These are phyloP conservation scores for Bipolaris oryzae DNA, from an alignment of 2,329 filamentous ascomycete species.

Conservation along the genomic window DNA sequence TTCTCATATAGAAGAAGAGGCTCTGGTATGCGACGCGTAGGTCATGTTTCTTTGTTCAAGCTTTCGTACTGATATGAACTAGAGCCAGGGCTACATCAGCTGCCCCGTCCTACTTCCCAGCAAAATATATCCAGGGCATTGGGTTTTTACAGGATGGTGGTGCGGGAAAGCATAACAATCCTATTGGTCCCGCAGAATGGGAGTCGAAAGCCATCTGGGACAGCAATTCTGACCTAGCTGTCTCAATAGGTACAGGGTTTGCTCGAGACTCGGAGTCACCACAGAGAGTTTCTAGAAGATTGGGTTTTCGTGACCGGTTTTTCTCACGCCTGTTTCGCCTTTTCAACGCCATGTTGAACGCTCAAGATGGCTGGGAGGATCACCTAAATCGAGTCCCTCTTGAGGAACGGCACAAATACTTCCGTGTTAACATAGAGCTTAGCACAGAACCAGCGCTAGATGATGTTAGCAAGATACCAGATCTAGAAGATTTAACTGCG, in stretches of 20 bases:
- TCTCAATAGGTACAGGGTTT: slow-evolving; percentile 21
- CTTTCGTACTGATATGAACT: neutral
- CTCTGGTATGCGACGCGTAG: slow-evolving; percentile 17
- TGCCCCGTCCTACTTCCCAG: slow-evolving; percentile 20
- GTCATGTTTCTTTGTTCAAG: slow-evolving; percentile 1
- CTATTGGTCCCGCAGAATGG: slow-evolving; percentile 16
- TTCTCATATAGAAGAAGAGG: slow-evolving; percentile 12
- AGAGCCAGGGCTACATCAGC: slow-evolving; percentile 22
- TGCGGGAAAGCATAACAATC: slow-evolving; percentile 19
- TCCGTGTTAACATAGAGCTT: slow-evolving; percentile 21
- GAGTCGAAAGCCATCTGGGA: slow-evolving; percentile 21
- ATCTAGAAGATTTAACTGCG: slow-evolving; percentile 11
- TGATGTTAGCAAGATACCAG: slow-evolving; percentile 14
- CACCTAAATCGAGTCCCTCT: slow-evolving; percentile 14
- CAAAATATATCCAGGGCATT: slow-evolving; percentile 21
- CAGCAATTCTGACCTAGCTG: slow-evolving; percentile 8
- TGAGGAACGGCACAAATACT: slow-evolving; percentile 17
- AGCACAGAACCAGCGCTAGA: slow-evolving; percentile 10
- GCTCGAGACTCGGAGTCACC: slow-evolving; percentile 4
- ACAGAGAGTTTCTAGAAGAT: slow-evolving; percentile 2
- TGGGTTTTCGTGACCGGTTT: slow-evolving; percentile 17
- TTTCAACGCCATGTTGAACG: slow-evolving; percentile 20
- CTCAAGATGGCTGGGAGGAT: slow-evolving; percentile 15
- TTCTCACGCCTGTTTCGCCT: slow-evolving; percentile 14
- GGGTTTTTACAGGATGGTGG: slow-evolving; percentile 18